Percentiles rank a stretch among this genome's conserved stretches.
Evolutionary conservation across 1,139 yeast species (phyloP).

Genomic region (Yamadazyma diddensiae): DNA sequence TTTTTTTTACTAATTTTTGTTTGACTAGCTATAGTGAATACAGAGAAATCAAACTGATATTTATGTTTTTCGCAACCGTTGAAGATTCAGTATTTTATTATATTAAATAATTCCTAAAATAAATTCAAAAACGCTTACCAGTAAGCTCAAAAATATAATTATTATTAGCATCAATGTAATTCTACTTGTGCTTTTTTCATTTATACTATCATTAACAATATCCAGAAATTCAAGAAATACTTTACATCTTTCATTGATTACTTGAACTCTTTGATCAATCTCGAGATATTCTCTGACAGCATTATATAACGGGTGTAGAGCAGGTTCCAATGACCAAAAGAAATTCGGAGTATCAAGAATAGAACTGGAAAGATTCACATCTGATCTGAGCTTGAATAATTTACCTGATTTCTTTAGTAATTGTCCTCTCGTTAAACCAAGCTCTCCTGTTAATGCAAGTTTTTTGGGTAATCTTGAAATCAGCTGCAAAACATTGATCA

Average conservation of each 20-base stretch:
- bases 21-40: no score
- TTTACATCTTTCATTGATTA: slow-evolving; percentile 87
- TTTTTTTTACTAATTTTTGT: no score
- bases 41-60: no score
- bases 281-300: slow-evolving; percentile 92
- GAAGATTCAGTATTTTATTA: no score
- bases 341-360: slow-evolving; percentile 94
- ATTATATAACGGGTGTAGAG: slow-evolving; percentile 83
- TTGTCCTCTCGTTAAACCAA: slow-evolving; percentile 77
- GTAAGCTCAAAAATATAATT: slow-evolving; percentile 73
- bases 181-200: slow-evolving; percentile 86
- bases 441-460: slow-evolving; percentile 82
- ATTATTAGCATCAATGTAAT: slow-evolving; percentile 89
- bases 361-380: slow-evolving; percentile 86
- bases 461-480: slow-evolving; percentile 87
- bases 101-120: slow-evolving; percentile 30
- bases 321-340: slow-evolving; percentile 96
- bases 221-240: slow-evolving; percentile 93
- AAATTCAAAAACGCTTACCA: slow-evolving; percentile 55
- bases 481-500: slow-evolving; percentile 79
- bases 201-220: slow-evolving; percentile 88
- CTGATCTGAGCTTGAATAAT: slow-evolving; percentile 84
- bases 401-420: slow-evolving; percentile 85
- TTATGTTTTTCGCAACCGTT: no score
- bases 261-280: slow-evolving; percentile 91